Evolutionary conservation across 2,329 filamentous ascomycete species (phyloP).

Genomic region (Ophiostoma triangulosporum): DNA sequence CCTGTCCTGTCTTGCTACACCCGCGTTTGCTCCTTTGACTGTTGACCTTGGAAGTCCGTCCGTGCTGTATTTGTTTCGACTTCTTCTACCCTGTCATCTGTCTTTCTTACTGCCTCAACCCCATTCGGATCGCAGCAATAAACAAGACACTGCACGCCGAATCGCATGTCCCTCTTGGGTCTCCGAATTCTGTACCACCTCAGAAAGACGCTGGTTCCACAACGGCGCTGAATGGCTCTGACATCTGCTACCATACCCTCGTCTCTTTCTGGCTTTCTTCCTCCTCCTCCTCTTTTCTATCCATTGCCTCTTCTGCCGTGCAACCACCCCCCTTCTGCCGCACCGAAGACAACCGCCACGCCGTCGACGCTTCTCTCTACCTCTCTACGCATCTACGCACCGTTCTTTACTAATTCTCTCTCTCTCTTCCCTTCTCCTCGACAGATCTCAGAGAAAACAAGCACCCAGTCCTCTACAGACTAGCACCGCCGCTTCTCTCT

Average conservation of each 20-base stretch:
- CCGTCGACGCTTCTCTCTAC: background rate
- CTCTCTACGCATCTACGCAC: too few relatives aligned
- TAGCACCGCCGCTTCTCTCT: conserved; percentile 28
- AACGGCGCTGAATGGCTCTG: conserved; percentile 4
- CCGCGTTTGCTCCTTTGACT: background rate
- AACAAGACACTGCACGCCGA: background rate
- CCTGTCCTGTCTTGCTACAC: background rate
- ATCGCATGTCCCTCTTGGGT: background rate
- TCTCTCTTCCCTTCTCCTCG: background rate
- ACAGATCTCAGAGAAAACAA: conserved; percentile 34
- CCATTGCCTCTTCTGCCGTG: conserved; percentile 16
- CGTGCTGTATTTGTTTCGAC: background rate
- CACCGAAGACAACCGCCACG: background rate
- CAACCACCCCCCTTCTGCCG: conserved; percentile 13
- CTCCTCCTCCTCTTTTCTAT: conserved; percentile 3
- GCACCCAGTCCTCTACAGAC: conserved; percentile 37
- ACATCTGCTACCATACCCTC: background rate
- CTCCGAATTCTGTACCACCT: conserved; percentile 4
- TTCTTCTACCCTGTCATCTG: background rate
- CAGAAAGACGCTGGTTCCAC: conserved; percentile 2
- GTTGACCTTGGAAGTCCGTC: background rate
- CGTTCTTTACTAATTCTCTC: conserved; percentile 4
- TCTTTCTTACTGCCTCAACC: background rate
- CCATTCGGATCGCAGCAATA: background rate
- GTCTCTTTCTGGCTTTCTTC: background rate